A percentile compares a stretch with the other conserved stretches of the same genome.
phyloP scores from a whole-genome alignment of 768 basidiomycete genomes.

The Rhodotorula diobovata region DNA sequence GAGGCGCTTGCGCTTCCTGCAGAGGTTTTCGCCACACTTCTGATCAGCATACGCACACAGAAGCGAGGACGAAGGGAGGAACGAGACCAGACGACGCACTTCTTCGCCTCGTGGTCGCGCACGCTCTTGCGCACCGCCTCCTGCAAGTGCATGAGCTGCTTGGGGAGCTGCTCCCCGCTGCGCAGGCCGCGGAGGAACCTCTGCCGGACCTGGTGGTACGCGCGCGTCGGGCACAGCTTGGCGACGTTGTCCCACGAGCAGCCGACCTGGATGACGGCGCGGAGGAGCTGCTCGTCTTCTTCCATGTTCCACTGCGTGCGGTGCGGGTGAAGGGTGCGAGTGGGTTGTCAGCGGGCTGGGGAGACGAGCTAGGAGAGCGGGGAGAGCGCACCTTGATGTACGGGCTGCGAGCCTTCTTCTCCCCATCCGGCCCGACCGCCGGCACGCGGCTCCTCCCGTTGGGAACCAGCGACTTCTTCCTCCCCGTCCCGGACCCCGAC shows the following conservation, averaged over 20 bases:
- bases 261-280: conserved; percentile 40
- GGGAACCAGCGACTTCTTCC: not conserved
- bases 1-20: conserved; percentile 19
- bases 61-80: not conserved
- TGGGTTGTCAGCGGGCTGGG: not conserved
- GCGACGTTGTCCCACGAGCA: conserved; percentile 44
- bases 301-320: conserved; percentile 25
- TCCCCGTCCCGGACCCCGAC: not conserved
- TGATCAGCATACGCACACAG: no score
- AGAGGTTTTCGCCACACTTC: no score
- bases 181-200: conserved; percentile 41
- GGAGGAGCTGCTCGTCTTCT: conserved; percentile 42
- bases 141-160: conserved; percentile 26
- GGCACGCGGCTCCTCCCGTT: not conserved
- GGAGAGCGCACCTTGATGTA: conserved; percentile 16
- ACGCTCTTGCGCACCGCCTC: conserved; percentile 15
- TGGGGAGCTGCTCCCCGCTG: conserved; percentile 28
- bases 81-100: conserved; percentile 4
- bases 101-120: conserved; percentile 13
- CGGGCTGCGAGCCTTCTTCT: conserved; percentile 16
- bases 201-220: conserved; percentile 44
- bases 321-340: not conserved
- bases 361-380: not conserved
- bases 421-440: not conserved
- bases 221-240: conserved; percentile 39